These are phyloP conservation scores for Oemleria cerasiformis DNA, from an alignment of 306 rosid genomes.

Conservation along the genomic window DNA sequence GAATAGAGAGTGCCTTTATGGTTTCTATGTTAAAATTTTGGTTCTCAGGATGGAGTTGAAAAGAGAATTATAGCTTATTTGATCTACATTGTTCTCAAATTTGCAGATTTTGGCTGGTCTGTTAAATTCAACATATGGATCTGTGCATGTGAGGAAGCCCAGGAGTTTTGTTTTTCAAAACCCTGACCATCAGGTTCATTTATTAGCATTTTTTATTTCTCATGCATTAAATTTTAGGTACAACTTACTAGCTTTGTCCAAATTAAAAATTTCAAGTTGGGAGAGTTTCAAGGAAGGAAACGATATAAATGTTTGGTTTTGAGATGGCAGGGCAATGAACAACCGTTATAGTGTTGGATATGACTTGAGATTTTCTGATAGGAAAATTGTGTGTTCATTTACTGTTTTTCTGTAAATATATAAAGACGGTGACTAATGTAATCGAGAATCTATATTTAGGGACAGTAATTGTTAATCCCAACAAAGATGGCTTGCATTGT, in stretches of 20 bases:
- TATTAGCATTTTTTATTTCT: neutral
- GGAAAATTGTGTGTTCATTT: neutral
- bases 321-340: neutral
- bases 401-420: neutral
- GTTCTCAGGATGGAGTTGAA: neutral
- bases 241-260: neutral
- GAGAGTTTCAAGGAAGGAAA: neutral
- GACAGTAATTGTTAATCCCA: neutral
- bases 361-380: neutral
- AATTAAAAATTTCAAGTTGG: neutral
- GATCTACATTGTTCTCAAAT: neutral
- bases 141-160: conserved; percentile 51
- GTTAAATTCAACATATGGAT: conserved; percentile 60
- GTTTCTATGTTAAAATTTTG: neutral
- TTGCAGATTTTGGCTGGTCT: conserved; percentile 83
- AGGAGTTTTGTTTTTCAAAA: conserved; percentile 81
- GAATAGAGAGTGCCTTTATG: neutral
- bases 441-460: neutral
- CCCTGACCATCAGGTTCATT: conserved; percentile 76
- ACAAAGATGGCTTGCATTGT: neutral
- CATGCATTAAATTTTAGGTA: neutral
- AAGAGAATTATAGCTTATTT: neutral
- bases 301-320: neutral
- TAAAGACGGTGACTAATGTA: neutral
- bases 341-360: neutral